phyloP scores from a whole-genome alignment of 495 filamentous ascomycete genomes.

The Saxophila tyrrhenica region DNA sequence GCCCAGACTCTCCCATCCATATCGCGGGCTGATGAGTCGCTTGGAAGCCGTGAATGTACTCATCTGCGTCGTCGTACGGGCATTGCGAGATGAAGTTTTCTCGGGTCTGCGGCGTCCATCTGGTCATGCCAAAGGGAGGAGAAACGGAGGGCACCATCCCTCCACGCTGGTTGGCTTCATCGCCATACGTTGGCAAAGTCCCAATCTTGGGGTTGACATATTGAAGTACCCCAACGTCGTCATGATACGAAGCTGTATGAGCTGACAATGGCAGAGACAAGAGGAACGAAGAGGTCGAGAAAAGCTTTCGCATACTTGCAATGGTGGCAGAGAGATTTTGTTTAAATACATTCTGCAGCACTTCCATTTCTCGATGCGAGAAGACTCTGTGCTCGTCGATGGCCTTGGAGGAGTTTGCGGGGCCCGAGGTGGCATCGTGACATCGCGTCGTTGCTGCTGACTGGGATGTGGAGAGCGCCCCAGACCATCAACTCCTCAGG shows the following conservation, averaged over 20 bases:
- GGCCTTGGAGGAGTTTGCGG: too few species aligned
- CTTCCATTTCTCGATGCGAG: neutral
- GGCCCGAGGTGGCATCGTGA: neutral
- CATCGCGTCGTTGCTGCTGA: neutral
- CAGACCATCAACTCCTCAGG: too few species aligned
- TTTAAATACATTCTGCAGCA: neutral
- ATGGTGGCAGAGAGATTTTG: neutral
- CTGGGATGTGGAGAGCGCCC: too few species aligned
- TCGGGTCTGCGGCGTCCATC: slow-evolving; percentile 19
- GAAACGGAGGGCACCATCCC: slow-evolving; percentile 21
- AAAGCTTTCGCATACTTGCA: neutral
- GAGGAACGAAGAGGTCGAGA: neutral
- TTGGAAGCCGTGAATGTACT: slow-evolving; percentile 16
- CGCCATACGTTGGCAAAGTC: slow-evolving; percentile 15
- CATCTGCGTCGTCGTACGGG: slow-evolving; percentile 14
- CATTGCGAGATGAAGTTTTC: slow-evolving; percentile 21
- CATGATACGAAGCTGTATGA: slow-evolving; percentile 12
- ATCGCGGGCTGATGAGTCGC: slow-evolving; percentile 20
- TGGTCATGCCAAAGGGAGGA: slow-evolving; percentile 17
- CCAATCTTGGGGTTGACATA: slow-evolving; percentile 21
- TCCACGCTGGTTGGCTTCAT: slow-evolving; percentile 15
- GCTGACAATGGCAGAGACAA: neutral
- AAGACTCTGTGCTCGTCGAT: neutral
- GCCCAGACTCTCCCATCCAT: slow-evolving; percentile 20
- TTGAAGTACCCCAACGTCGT: slow-evolving; percentile 16